Base-by-base conservation (phyloP, 2,329 filamentous ascomycete genomes). In the Alternaria alternata region DNA sequence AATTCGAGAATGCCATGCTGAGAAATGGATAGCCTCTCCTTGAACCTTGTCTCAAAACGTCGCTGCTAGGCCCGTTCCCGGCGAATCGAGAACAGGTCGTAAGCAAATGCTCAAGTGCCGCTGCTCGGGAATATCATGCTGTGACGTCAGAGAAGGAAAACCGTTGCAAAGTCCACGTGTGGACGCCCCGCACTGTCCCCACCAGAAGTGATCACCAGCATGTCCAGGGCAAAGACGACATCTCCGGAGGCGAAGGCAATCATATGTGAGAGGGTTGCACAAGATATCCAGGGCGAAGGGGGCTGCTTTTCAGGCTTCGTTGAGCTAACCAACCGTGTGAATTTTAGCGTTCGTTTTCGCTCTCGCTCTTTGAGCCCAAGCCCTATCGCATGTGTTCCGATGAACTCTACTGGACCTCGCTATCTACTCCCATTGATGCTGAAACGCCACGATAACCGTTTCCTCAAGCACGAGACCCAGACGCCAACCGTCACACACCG, bases 1-100 rank as follows among this genome's bases (percentile, higher is more conserved):
- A 51, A 57, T 64, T 70, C 63, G 59, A 68, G 63, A 73, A 68
- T 64, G 34, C 59, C 61, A 70, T 73, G 71, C 67, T 72, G 66
- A 70, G 57, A 56, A 70, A 67, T 66, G 18, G 55, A 67, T 66
- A n/a, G 55, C 20, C 22, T 14, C 16, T 34, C 12, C 18, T n/a
- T 42, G 30, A n/a, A 18, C 28, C 8, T 41, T 34, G 38, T 28
- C 24, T 30, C 11, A 9, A 14, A 16, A 18, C 5, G 9, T 7
- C 41, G 47, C 43, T 43, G 48, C 39, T 53, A 26, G 12, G 24
- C 22, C 9, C 38, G 14, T 42, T 38, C 11, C 43, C 20, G 22
- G 30, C 39, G 28, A 38, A 38, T 34, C 22, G 8, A 24, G 22
- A 16, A 22, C 7, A 44, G 26, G 51, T 12, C 22, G 20, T 28